phyloP scores from a whole-genome alignment of 2,329 filamentous ascomycete species.

The Fusarium aywerte region DNA sequence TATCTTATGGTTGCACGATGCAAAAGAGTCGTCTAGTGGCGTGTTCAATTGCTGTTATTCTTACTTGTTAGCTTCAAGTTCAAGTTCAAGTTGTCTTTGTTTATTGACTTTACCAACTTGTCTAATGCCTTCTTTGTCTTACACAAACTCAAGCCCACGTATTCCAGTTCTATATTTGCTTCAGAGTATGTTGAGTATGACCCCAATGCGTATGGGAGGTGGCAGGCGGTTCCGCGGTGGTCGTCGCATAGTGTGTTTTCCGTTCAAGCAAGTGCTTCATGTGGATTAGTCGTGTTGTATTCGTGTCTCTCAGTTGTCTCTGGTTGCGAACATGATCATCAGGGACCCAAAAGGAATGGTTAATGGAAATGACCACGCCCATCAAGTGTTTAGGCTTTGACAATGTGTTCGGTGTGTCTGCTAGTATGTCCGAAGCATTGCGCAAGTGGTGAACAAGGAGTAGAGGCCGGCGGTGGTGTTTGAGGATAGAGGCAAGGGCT shows the following conservation, averaged over 20 bases:
- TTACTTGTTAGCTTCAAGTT: neutral
- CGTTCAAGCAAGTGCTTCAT: neutral
- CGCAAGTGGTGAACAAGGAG: neutral
- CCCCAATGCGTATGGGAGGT: too few species aligned
- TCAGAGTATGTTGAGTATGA: neutral
- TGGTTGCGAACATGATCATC: neutral
- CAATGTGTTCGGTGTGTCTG: neutral
- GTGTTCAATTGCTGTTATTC: neutral
- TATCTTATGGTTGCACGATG: accelerated
- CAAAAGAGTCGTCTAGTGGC: neutral
- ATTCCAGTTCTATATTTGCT: neutral
- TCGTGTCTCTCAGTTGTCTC: too few species aligned
- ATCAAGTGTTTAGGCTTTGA: neutral
- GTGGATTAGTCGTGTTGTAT: neutral
- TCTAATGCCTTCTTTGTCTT: neutral
- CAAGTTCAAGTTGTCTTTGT: slow-evolving; percentile 4
- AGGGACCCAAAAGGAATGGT: accelerated
- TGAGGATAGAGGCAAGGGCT: neutral
- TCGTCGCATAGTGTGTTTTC: neutral
- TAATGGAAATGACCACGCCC: too few species aligned
- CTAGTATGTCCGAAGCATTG: neutral
- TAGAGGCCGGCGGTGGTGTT: neutral
- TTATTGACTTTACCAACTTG: neutral
- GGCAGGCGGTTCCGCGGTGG: neutral
- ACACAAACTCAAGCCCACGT: neutral